A percentile compares a stretch with the other conserved stretches of the same genome.
phyloP scores from a whole-genome alignment of 129 eudicot species.

The Logfia minima region DNA sequence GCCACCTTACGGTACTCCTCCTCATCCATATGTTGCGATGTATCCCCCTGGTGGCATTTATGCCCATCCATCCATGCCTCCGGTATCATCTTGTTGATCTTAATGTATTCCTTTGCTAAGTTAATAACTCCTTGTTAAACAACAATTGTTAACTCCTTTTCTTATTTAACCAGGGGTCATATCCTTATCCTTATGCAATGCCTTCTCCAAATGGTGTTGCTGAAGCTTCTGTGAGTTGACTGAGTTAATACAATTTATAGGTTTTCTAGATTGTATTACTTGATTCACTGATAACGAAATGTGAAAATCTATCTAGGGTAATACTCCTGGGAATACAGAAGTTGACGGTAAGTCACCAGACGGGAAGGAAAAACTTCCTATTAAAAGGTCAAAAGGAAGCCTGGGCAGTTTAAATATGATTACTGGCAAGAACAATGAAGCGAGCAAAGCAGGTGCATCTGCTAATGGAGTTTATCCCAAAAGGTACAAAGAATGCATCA shows the following conservation, averaged over 20 bases:
- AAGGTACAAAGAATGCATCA: constrained; percentile 48
- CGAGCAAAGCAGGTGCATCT: constrained; percentile 67
- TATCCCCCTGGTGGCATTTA: constrained; percentile 98
- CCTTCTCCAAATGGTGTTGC: constrained; percentile 91
- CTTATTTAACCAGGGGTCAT: constrained; percentile 68
- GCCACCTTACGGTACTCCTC: constrained; percentile 99
- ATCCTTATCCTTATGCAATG: constrained; percentile 91
- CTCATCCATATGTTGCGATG: constrained; percentile 99
- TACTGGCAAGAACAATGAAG: constrained; percentile 71
- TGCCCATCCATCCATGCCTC: constrained; percentile 95
- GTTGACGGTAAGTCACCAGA: constrained; percentile 71
- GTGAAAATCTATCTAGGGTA: constrained; percentile 48
- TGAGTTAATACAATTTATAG: background rate
- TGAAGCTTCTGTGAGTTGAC: constrained; percentile 85
- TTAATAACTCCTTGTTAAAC: background rate
- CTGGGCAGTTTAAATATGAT: constrained; percentile 96
- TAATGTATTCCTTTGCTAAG: background rate
- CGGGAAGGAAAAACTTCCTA: constrained; percentile 93
- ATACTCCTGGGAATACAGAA: constrained; percentile 63
- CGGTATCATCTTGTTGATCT: constrained; percentile 52
- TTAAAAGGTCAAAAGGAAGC: constrained; percentile 94
- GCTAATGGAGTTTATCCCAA: constrained; percentile 83
- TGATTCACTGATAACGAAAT: constrained; percentile 1
- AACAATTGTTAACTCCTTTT: constrained; percentile 4
- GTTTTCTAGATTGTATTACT: background rate